Conservation (phyloP, 83 land plant species). For the Picea mariana region DNA sequence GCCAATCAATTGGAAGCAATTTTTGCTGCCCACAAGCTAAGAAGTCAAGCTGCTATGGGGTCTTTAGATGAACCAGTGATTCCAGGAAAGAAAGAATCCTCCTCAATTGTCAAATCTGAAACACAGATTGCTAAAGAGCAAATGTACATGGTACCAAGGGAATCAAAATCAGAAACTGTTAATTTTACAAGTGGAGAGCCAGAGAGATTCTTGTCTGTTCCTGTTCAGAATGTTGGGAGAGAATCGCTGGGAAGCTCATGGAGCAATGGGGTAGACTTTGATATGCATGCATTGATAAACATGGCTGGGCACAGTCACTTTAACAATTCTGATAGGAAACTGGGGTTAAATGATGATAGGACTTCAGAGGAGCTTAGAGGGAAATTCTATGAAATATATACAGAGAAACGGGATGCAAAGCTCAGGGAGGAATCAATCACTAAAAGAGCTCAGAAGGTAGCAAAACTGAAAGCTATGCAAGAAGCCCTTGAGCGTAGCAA, state of each 20-base stretch:
- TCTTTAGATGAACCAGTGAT: too few species aligned
- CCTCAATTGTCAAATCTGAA: too few species aligned
- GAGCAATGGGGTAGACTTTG: conserved; percentile 60
- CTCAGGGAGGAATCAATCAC: conserved; percentile 63
- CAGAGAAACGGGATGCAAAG: conserved; percentile 75
- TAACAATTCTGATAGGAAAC: neutral
- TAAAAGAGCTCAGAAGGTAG: conserved; percentile 67
- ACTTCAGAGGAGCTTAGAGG: conserved; percentile 56
- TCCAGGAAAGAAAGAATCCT: too few species aligned
- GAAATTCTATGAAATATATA: conserved; percentile 66
- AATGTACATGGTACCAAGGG: too few species aligned
- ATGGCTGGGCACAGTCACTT: conserved; percentile 32
- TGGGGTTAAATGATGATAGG: conserved; percentile 9
- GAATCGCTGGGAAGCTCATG: conserved; percentile 40
- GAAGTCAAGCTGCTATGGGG: too few species aligned
- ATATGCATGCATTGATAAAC: conserved; percentile 43
- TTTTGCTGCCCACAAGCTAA: too few species aligned
- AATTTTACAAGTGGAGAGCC: too few species aligned
- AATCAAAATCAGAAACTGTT: too few species aligned
- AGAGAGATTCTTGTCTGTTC: too few species aligned
- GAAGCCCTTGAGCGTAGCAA: conserved; percentile 69
- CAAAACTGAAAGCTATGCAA: conserved; percentile 71
- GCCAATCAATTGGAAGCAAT: too few species aligned
- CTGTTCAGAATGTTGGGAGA: conserved; percentile 16
- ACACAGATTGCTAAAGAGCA: too few species aligned